Evolutionary conservation across 768 basidiomycete species (phyloP).

Genomic region (Kwoniella botswanensis): DNA sequence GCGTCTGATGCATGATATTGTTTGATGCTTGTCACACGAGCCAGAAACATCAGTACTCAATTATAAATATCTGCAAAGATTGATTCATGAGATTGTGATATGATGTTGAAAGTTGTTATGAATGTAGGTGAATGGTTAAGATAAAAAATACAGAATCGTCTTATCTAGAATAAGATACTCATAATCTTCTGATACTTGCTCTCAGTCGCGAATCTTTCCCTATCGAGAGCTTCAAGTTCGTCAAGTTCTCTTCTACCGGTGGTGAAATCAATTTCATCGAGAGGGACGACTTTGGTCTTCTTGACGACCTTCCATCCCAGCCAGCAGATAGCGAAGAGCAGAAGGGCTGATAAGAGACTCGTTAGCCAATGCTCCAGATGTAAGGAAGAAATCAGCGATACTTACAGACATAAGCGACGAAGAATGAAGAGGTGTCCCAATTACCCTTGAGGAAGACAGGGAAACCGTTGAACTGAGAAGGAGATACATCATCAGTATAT

Average conservation of each 20-base stretch:
- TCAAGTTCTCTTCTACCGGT: slow-evolving; percentile 56
- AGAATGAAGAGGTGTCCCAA: slow-evolving; percentile 56
- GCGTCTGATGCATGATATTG: too few species aligned
- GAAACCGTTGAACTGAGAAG: slow-evolving; percentile 50
- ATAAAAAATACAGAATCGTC: slow-evolving; percentile 1
- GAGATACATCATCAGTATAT: slow-evolving; percentile 19
- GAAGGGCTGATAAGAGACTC: slow-evolving; percentile 38
- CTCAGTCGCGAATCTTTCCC: slow-evolving; percentile 39
- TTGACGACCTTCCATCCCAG: slow-evolving; percentile 58
- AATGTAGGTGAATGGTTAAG: not conserved
- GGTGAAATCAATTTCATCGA: slow-evolving; percentile 57
- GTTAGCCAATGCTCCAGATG: not conserved
- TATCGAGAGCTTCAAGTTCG: slow-evolving; percentile 52
- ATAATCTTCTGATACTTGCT: slow-evolving; percentile 42
- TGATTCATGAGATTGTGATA: too few species aligned
- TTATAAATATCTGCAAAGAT: too few species aligned
- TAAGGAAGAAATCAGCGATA: not conserved
- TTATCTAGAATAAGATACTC: slow-evolving; percentile 36
- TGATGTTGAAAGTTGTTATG: too few species aligned
- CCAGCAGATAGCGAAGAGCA: slow-evolving; percentile 56
- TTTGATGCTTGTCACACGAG: too few species aligned
- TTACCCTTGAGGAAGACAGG: slow-evolving; percentile 58
- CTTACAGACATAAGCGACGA: slow-evolving; percentile 57
- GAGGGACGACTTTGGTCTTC: slow-evolving; percentile 47
- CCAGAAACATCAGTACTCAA: too few species aligned